Conservation (phyloP, 2,329 filamentous ascomycete species). For the Nigrospora osmanthi region DNA sequence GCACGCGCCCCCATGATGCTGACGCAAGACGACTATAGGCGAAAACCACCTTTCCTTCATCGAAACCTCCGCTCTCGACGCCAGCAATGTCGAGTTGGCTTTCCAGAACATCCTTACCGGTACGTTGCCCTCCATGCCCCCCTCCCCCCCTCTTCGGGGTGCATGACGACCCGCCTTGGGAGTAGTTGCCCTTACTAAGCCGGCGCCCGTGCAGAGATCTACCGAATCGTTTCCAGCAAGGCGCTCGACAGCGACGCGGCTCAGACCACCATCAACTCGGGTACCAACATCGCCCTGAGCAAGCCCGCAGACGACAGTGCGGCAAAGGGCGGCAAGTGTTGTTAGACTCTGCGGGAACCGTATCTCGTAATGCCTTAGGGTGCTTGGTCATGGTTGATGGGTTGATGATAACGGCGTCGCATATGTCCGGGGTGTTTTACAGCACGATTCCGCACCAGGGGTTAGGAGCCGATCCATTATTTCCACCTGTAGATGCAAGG, state of each 20-base stretch:
- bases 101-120: constrained; percentile 99
- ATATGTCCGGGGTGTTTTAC: constrained; percentile 18
- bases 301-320: constrained; percentile 71
- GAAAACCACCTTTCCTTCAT: constrained; percentile 99
- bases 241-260: constrained; percentile 81
- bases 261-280: constrained; percentile 71
- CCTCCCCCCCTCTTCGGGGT: neutral
- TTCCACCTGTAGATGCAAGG: constrained; percentile 2
- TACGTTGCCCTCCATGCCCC: constrained; percentile 36
- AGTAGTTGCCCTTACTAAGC: neutral
- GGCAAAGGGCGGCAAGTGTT: constrained; percentile 75
- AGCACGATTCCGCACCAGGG: constrained; percentile 8
- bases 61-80: constrained; percentile 96
- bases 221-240: constrained; percentile 98
- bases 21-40: constrained; percentile 47
- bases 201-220: constrained; percentile 67
- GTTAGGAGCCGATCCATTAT: constrained; percentile 5
- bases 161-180: constrained; percentile 7
- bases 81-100: constrained; percentile 97
- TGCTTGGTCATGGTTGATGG: constrained; percentile 21
- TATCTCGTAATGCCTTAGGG: constrained; percentile 12
- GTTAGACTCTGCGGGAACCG: constrained; percentile 39
- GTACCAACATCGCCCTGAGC: constrained; percentile 79
- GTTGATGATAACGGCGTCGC: constrained; percentile 24
- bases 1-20: constrained; percentile 11